Evolutionary conservation across 305 asterid genomes (phyloP), one percentile per base, ranked within the genome.

Genomic region (Coffea humblotiana): DNA sequence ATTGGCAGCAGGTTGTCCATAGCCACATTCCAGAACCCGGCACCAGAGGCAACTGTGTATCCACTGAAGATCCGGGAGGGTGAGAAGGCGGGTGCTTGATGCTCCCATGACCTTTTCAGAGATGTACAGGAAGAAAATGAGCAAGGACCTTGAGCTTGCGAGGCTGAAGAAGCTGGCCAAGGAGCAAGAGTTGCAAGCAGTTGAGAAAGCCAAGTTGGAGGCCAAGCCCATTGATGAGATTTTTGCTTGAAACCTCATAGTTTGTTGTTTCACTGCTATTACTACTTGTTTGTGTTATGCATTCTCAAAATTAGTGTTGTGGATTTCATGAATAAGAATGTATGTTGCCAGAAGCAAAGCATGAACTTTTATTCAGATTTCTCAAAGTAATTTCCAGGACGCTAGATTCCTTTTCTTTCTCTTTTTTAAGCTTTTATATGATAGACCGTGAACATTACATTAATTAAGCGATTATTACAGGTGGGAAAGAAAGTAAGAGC

Each of bases 1-100:
- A 88, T 72, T 27, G 74, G 74, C 74, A 90, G 93, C 81, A 85
- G 99, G 76, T 23, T 93, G 74, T 95, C 99, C 2, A 88, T 95
- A 21, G 98, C 99, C 2, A 90, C 99, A 0, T 95, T 95, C 76
- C 96, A 91, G 76, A 95, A 95, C 65, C 98, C 99, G 2, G 89
- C 92, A 0, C 92, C 92, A 0, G 85, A 91, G 3, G 99, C 98
- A 0, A 84, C 49, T 5, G 93, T 95, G 60, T 93, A 91, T 80
- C 99, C 99, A 0, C 61, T 93, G 58, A 87, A 87, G 79, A 79
- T 90, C n/a, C 29, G 84, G n/a, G 95, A 89, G 18, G 96, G 95
- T 2, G 97, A 90, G 76, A 83, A 85, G 81, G 49, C 92, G 1
- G 1, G 72, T 89, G n/a, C 51, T 93, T n/a, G 88, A 89, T 2